Evolutionary conservation across 75 land plant species (phyloP).

Genomic region (Chamaecyparis obtusa): DNA sequence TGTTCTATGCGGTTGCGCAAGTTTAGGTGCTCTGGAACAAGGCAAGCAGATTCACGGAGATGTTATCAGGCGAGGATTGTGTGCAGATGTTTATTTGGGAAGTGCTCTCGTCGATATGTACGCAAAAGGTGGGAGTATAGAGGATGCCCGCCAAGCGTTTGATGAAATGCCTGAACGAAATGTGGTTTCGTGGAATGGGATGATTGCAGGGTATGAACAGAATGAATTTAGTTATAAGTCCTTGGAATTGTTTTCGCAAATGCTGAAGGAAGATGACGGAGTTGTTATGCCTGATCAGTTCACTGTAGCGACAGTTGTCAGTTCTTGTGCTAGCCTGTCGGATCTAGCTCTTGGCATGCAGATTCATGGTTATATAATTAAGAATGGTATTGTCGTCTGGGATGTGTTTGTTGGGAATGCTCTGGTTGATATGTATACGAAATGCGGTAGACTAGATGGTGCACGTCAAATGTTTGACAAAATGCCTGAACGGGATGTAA

Average conservation of each 20-base stretch:
- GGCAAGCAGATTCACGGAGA: constrained; percentile 58
- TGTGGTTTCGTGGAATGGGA: constrained; percentile 69
- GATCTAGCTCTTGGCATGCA: constrained; percentile 44
- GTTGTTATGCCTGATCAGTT: constrained; percentile 47
- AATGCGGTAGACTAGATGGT: constrained; percentile 41
- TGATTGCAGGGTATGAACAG: constrained; percentile 72
- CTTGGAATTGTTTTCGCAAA: constrained; percentile 41
- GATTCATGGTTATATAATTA: constrained; percentile 49
- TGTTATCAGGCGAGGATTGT: constrained; percentile 18
- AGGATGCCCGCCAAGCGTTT: constrained; percentile 49
- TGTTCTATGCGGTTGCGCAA: constrained; percentile 57
- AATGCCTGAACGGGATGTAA: constrained; percentile 45
- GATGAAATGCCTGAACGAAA: constrained; percentile 47
- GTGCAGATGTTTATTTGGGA: constrained; percentile 48
- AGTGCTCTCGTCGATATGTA: constrained; percentile 82
- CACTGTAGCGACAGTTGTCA: constrained; percentile 59
- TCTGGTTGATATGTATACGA: constrained; percentile 75
- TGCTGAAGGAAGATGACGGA: constrained; percentile 31
- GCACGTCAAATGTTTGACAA: constrained; percentile 58
- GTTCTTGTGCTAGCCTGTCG: constrained; percentile 56
- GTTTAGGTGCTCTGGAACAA: constrained; percentile 28
- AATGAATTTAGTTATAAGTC: constrained; percentile 52
- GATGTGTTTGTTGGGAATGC: constrained; percentile 61
- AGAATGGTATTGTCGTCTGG: constrained; percentile 19
- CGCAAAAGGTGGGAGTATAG: constrained; percentile 51